Conservation (phyloP, 768 basidiomycete genomes). For the Tricholoma furcatifolium region DNA sequence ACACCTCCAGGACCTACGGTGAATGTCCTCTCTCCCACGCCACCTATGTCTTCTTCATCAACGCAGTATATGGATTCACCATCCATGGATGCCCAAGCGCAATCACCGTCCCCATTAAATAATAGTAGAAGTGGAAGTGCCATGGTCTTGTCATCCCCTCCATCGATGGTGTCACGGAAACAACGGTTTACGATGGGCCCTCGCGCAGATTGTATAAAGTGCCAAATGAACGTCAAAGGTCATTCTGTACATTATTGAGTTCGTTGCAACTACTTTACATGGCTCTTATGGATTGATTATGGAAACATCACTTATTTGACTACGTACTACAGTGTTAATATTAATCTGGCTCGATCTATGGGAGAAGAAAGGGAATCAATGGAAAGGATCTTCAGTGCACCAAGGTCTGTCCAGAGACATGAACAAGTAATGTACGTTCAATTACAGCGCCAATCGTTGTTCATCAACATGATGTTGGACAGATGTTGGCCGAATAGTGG, state of each 20-base stretch:
- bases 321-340: too few relatives aligned
- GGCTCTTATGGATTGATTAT: too few relatives aligned
- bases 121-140: background rate
- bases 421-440: too few relatives aligned
- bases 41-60: slow-evolving; percentile 19
- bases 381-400: background rate
- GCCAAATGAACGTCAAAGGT: slow-evolving; percentile 62
- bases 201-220: slow-evolving; percentile 66
- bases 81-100: slow-evolving; percentile 3
- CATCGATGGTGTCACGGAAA: slow-evolving; percentile 27
- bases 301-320: too few relatives aligned
- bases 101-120: slow-evolving; percentile 12
- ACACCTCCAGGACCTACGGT: slow-evolving; percentile 20
- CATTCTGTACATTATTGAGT: slow-evolving; percentile 60
- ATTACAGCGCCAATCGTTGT: too few relatives aligned
- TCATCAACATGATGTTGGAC: too few relatives aligned
- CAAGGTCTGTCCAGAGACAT: too few relatives aligned
- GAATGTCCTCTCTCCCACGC: slow-evolving; percentile 29
- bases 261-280: background rate
- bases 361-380: too few relatives aligned
- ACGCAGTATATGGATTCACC: slow-evolving; percentile 18
- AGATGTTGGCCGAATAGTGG: too few relatives aligned
- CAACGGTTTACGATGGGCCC: slow-evolving; percentile 71
- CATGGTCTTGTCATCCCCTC: slow-evolving; percentile 20
- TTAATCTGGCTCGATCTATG: too few relatives aligned